Percentiles rank a stretch among this genome's conserved stretches.
Evolutionary conservation across 306 rosid genomes (phyloP).

Genomic region (Psophocarpus tetragonolobus): DNA sequence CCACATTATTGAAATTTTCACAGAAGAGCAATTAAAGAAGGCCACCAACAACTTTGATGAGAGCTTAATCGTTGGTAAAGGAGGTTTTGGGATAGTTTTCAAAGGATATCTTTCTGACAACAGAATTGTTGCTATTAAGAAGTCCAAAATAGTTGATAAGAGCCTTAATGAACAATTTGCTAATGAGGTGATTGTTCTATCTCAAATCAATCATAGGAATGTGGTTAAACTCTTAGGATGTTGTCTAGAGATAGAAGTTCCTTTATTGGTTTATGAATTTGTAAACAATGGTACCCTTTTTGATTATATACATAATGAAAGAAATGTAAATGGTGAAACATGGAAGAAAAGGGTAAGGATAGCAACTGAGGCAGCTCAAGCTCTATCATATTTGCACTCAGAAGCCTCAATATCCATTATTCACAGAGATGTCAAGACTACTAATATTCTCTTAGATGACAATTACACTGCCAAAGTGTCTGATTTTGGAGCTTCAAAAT

Average conservation of each 20-base stretch:
- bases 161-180: background rate
- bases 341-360: constrained; percentile 40
- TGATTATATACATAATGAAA: constrained; percentile 19
- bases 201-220: too few species aligned
- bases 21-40: background rate
- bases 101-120: background rate
- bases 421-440: too few species aligned
- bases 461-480: too few species aligned
- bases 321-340: background rate
- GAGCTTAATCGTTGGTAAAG: background rate
- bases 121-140: background rate
- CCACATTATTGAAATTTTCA: background rate
- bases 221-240: too few species aligned
- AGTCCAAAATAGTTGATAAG: background rate
- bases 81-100: constrained; percentile 15
- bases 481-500: too few species aligned
- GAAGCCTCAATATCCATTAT: too few species aligned
- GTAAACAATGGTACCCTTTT: background rate
- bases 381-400: too few species aligned
- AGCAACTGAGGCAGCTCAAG: constrained; percentile 30
- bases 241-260: too few species aligned
- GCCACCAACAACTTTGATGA: too few species aligned
- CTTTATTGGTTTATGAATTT: too few species aligned
- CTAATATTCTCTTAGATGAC: too few species aligned
- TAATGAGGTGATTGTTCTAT: too few species aligned